phyloP scores from a whole-genome alignment of 306 rosid species.

The Prunus persica region DNA sequence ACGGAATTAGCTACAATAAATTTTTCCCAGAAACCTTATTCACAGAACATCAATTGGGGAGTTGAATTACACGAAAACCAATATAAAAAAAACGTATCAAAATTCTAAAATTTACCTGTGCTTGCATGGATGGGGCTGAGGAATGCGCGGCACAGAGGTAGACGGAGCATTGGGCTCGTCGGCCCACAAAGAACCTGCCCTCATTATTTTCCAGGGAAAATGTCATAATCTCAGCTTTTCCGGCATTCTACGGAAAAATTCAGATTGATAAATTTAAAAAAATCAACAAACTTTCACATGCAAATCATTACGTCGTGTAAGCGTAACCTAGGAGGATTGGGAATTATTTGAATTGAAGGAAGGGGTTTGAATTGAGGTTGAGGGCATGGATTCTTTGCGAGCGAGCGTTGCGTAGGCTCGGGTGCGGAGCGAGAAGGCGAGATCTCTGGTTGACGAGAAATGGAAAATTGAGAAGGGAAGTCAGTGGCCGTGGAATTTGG shows the following conservation, averaged over 20 bases:
- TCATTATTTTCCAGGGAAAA: constrained; percentile 36
- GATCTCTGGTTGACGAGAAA: constrained; percentile 10
- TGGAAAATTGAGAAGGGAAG: neutral
- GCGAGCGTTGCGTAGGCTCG: neutral
- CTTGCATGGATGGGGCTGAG: constrained; percentile 13
- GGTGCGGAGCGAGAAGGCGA: neutral
- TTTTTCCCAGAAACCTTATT: neutral
- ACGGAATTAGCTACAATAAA: neutral
- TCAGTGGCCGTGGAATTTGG: constrained; percentile 1
- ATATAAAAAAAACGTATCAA: neutral
- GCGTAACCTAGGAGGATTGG: neutral
- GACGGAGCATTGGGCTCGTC: constrained; percentile 40
- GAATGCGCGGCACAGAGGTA: constrained; percentile 27
- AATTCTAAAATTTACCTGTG: constrained; percentile 24
- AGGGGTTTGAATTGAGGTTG: neutral
- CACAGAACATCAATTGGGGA: neutral
- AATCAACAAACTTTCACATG: neutral
- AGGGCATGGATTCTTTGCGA: neutral
- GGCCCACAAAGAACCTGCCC: constrained; percentile 34
- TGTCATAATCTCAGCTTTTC: constrained; percentile 28
- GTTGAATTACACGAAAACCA: neutral
- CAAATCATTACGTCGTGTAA: neutral
- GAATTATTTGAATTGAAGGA: neutral
- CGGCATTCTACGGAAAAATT: constrained; percentile 21
- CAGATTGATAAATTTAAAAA: neutral